Percentiles rank a stretch among this genome's conserved stretches.
Evolutionary conservation across 768 basidiomycete genomes (phyloP).

Genomic region (Lactifluus pinguis): DNA sequence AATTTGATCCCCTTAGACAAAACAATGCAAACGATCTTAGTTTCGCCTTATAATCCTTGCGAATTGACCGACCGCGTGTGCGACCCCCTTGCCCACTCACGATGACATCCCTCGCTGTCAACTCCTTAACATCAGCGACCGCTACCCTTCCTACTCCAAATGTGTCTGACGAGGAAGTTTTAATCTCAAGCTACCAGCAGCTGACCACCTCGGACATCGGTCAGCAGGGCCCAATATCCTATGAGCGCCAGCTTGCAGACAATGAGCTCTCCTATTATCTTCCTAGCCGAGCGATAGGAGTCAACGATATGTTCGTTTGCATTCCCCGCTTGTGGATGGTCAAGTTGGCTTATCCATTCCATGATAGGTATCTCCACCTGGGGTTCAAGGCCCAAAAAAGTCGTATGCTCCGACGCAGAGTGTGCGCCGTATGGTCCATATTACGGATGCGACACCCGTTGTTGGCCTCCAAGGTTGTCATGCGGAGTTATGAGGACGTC

Average conservation of each 20-base stretch:
- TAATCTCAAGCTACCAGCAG: neutral
- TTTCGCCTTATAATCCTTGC: conserved; percentile 1
- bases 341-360: neutral
- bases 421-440: conserved; percentile 61
- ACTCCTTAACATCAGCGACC: neutral
- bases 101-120: neutral
- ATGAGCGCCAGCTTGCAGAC: conserved; percentile 56
- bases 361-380: conserved; percentile 67
- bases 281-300: conserved; percentile 66
- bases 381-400: conserved; percentile 44
- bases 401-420: conserved; percentile 37
- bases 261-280: conserved; percentile 76
- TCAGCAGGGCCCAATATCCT: conserved; percentile 1
- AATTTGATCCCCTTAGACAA: too few relatives aligned
- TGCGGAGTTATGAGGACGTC: conserved; percentile 55
- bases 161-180: conserved; percentile 3
- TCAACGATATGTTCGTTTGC: conserved; percentile 72
- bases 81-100: neutral
- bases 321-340: neutral
- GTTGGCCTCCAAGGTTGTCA: conserved; percentile 51
- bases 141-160: conserved; percentile 3
- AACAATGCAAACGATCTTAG: too few relatives aligned
- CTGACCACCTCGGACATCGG: neutral
- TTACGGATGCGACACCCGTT: conserved; percentile 63
- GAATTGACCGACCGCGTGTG: neutral